Evolutionary conservation across 345 rosid genomes (phyloP).

Genomic region (Citrus medica): DNA sequence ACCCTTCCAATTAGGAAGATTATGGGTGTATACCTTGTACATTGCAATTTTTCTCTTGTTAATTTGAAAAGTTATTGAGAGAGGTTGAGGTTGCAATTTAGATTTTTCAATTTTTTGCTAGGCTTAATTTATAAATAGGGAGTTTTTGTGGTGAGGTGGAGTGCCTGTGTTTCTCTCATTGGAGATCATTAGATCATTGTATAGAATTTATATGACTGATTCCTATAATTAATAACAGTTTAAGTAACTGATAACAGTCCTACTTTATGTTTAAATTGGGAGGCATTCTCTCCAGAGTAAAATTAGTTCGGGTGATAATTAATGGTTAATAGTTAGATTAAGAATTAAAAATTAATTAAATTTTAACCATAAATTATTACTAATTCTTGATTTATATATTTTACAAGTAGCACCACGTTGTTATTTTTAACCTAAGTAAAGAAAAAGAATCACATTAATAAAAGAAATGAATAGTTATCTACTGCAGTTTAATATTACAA

Average conservation of each 20-base stretch:
- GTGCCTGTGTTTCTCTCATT: neutral
- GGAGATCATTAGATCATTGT: neutral
- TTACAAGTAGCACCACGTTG: no score
- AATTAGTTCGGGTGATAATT: neutral
- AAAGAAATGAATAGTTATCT: no score
- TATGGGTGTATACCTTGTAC: slow-evolving; percentile 18
- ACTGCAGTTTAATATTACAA: no score
- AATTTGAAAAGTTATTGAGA: neutral
- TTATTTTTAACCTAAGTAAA: no score
- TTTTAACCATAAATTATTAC: no score
- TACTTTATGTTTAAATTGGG: no score
- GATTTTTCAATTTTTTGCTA: neutral
- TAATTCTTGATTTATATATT: no score
- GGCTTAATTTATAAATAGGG: neutral
- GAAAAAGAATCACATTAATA: no score
- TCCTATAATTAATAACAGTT: neutral
- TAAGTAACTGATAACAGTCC: neutral
- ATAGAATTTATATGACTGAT: neutral
- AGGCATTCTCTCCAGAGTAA: no score
- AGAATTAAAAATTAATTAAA: no score
- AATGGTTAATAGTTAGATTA: no score
- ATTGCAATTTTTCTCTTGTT: neutral
- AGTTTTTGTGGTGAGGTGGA: neutral
- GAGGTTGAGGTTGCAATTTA: neutral
- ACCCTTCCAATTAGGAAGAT: neutral